Evolutionary conservation across 2,329 filamentous ascomycete species (phyloP).

Genomic region (Hymenoscyphus occultus): DNA sequence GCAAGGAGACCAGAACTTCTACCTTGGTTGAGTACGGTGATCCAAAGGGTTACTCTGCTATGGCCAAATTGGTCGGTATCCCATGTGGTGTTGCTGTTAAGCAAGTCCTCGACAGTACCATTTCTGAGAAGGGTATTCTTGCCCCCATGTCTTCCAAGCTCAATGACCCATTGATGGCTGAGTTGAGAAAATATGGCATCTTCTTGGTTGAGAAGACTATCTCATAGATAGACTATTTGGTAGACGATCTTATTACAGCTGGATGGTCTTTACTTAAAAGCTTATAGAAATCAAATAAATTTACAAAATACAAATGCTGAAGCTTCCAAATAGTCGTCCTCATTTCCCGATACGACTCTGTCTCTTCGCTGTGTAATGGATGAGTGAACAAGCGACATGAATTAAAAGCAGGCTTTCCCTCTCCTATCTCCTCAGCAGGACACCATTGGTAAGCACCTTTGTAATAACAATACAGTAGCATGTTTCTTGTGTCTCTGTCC

Average conservation of each 20-base stretch:
- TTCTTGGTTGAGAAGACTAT: conserved; percentile 67
- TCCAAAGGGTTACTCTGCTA: conserved; percentile 73
- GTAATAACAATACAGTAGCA: too few relatives aligned
- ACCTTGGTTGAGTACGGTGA: conserved; percentile 83
- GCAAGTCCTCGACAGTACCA: conserved; percentile 72
- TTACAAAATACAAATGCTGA: neutral
- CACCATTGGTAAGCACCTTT: too few relatives aligned
- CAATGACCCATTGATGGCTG: conserved; percentile 70
- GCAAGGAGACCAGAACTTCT: conserved; percentile 71
- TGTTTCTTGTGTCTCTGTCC: too few relatives aligned
- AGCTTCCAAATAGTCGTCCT: neutral
- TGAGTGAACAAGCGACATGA: too few relatives aligned
- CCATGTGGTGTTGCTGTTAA: conserved; percentile 73
- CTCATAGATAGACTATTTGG: conserved; percentile 25
- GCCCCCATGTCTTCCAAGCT: conserved; percentile 74
- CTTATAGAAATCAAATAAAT: conserved; percentile 1
- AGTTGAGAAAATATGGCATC: conserved; percentile 74
- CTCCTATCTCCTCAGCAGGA: too few relatives aligned
- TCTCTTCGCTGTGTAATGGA: too few relatives aligned
- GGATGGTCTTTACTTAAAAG: conserved; percentile 3
- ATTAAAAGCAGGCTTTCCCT: too few relatives aligned
- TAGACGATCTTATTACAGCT: neutral
- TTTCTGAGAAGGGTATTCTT: conserved; percentile 69
- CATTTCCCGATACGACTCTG: too few relatives aligned
- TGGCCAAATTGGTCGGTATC: conserved; percentile 79